Evolutionary conservation across 108 stramenopile species (phyloP), one percentile per base, ranked within the genome.

Genomic region (Skeletonema grethae): DNA sequence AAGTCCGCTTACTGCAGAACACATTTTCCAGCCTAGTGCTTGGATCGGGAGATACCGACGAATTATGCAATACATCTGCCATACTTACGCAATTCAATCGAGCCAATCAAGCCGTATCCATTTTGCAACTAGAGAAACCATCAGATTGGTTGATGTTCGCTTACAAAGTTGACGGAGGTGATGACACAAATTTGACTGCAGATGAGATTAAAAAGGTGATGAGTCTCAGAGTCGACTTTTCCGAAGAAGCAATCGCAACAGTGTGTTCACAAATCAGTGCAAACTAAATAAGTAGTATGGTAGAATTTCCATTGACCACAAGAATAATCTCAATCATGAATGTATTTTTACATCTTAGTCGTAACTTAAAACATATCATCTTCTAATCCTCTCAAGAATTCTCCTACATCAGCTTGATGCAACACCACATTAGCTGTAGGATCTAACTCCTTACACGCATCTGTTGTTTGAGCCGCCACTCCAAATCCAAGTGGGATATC

Each of bases 341-440:
- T 24, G 22, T 2, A 22, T 0, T 53, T 48, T 22, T 53, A 53
- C 22, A 53, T 53, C 18, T 53, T 53, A 53, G 50, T 43, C 15
- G 41, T 25, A 57, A 20, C 55, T 61, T 77, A 94, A 69, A 86
- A 97, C 70, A 96, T 87, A 39, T 96, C 90, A 46, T 97, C 97
- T 71, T 99, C 98, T 61, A 97, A 77, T 18, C 91, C 96, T 38
- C 99, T 79, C 73, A 99, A 81, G 75, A 98, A 99, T 64, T 98
- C 99, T 3, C 99, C 99, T 55, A 99, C 92, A 85, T 98, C 99
- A 2, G 95, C 98, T 63, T 99, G 99, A 83, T 98, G 99, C 72
- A 99, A 73, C 5, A 99, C 97, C 0, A 97, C 97, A 82, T 95
- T 97, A 0, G 95, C 97, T 4, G 95, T 94, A 6, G 98, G 96